Percentiles rank a stretch among this genome's conserved stretches.
Conservation (phyloP, 2,329 filamentous ascomycete genomes). For the Leptographium lundbergii region DNA sequence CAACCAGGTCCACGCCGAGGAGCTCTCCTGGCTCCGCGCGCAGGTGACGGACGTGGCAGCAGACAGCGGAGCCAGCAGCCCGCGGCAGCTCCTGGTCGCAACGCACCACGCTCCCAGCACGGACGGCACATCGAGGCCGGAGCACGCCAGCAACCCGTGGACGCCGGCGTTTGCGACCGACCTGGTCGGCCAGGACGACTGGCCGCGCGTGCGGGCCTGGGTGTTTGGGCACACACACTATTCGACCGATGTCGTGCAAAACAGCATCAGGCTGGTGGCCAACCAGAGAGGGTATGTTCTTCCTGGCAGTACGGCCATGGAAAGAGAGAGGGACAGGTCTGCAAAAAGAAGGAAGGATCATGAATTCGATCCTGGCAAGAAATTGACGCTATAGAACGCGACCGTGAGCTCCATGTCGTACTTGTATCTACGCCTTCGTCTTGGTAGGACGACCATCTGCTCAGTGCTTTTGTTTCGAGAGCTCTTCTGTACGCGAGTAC, state of each 20-base stretch:
- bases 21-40: constrained; percentile 35
- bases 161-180: constrained; percentile 41
- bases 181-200: constrained; percentile 18
- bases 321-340: no score
- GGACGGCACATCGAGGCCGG: constrained; percentile 32
- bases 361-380: no score
- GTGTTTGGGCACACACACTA: constrained; percentile 38
- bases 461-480: no score
- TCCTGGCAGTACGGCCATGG: no score
- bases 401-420: no score
- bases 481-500: no score
- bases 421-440: no score
- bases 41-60: constrained; percentile 18
- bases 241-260: constrained; percentile 21
- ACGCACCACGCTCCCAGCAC: constrained; percentile 47
- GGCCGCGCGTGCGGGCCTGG: constrained; percentile 24
- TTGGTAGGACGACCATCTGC: no score
- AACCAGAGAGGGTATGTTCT: constrained; percentile 26
- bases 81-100: constrained; percentile 21
- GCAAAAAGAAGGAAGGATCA: no score
- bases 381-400: not conserved
- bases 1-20: constrained; percentile 31
- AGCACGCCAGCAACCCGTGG: constrained; percentile 32
- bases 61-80: constrained; percentile 4
- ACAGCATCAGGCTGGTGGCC: constrained; percentile 25